These are phyloP conservation scores for Neolentinus lepideus DNA, from an alignment of 1,284 basidiomycete genomes.

Conservation along the genomic window DNA sequence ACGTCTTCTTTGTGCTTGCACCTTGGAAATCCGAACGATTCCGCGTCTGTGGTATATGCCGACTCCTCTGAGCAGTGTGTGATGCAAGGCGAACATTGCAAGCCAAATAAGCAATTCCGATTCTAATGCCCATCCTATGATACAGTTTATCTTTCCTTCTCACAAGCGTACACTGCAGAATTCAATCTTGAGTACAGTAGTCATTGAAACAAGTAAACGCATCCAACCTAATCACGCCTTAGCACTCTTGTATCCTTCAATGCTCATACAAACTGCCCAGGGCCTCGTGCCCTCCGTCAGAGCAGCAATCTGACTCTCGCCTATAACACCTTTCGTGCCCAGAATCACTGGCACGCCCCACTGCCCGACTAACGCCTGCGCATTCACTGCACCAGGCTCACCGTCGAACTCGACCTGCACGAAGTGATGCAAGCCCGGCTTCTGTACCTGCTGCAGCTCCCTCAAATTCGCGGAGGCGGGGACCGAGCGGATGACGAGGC, in stretches of 20 bases:
- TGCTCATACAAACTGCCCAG: constrained; percentile 6
- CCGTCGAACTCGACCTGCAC: constrained; percentile 2
- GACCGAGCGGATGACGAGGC: constrained; percentile 1
- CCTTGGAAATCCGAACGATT: no score
- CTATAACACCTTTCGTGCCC: neutral
- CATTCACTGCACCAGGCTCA: neutral
- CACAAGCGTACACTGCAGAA: no score
- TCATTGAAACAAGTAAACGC: no score
- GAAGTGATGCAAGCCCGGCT: constrained; percentile 4
- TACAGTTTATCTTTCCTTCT: no score
- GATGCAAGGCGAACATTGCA: no score
- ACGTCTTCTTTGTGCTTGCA: no score
- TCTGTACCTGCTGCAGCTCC: neutral
- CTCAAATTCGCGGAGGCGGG: neutral
- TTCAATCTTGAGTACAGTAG: no score
- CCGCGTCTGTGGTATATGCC: no score
- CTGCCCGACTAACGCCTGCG: neutral
- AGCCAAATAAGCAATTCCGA: no score
- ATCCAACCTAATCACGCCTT: no score
- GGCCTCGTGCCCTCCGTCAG: constrained; percentile 2
- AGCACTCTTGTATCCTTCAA: neutral
- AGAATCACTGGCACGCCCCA: constrained; percentile 2
- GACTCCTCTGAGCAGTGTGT: no score
- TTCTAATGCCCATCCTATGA: no score
- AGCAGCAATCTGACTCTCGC: neutral